A percentile compares a stretch with the other conserved stretches of the same genome.
phyloP scores from a whole-genome alignment of 108 stramenopile genomes.

The Nitzschia sp. region DNA sequence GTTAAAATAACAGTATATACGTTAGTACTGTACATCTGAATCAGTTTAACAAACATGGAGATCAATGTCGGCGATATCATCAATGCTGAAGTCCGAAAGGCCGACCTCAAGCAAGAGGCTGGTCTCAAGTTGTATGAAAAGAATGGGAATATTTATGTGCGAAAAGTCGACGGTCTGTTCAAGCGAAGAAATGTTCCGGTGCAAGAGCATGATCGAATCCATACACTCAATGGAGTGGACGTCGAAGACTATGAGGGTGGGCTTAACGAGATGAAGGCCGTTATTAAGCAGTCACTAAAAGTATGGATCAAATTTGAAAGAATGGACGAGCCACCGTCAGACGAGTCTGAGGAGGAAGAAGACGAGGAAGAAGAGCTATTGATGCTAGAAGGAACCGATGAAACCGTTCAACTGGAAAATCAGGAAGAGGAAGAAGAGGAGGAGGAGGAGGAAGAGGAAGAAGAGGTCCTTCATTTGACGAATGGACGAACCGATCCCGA shows the following conservation, averaged over 20 bases:
- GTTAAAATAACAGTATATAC: no score
- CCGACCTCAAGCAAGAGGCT: slow-evolving; percentile 15
- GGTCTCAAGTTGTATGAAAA: slow-evolving; percentile 19
- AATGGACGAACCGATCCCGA: background rate
- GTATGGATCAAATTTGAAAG: slow-evolving; percentile 7
- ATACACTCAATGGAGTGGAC: slow-evolving; percentile 14
- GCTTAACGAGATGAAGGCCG: slow-evolving; percentile 14
- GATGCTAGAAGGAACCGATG: slow-evolving; percentile 1
- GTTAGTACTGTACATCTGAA: no score
- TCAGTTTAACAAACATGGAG: slow-evolving; percentile 13
- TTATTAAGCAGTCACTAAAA: slow-evolving; percentile 2
- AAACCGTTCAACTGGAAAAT: slow-evolving; percentile 1
- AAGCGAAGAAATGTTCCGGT: slow-evolving; percentile 19
- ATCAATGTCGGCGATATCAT: slow-evolving; percentile 24
- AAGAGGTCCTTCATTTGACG: background rate
- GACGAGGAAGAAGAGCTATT: slow-evolving; percentile 21
- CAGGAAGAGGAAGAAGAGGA: background rate
- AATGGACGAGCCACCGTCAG: background rate
- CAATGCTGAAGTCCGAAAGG: slow-evolving; percentile 9
- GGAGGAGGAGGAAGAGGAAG: background rate
- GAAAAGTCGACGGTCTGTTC: slow-evolving; percentile 17
- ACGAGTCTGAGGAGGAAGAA: slow-evolving; percentile 11
- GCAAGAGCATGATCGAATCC: slow-evolving; percentile 4
- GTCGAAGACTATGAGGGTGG: slow-evolving; percentile 14
- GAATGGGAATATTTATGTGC: slow-evolving; percentile 16